Evolutionary conservation across 306 rosid genomes (phyloP), one percentile per base, ranked within the genome.

Genomic region (Psophocarpus tetragonolobus): DNA sequence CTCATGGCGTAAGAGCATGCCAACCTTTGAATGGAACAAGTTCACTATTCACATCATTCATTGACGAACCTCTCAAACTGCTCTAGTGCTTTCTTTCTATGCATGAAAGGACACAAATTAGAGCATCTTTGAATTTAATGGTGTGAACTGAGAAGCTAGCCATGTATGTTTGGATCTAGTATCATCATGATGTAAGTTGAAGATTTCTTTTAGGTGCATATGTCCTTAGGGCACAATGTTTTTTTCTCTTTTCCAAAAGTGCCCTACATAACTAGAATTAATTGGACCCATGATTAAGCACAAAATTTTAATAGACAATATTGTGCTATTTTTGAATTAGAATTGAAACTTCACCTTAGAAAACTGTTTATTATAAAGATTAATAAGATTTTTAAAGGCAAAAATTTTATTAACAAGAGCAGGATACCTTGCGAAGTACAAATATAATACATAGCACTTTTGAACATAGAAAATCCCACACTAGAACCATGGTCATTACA

Each of bases 121-220:
- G 21, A 58, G 29, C 33, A 58, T 27, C 14, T 41, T 41, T 60
- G 15, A 42, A n/a, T n/a, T n/a, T n/a, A n/a, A n/a, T n/a, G n/a
- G n/a, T n/a, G n/a, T 60, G 21, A 29, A n/a, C n/a, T 27, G 14
- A 17, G 12, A 54, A 73, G 44, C 29, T 18, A 20, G 8, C 11
- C 20, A 51, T 27, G 12, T 8, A 7, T 51, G 24, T 53, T 20
- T n/a, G n/a, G 60, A 23, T 33, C 24, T 23, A 3, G 26, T 44
- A 68, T 41, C 57, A 44, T 47, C 47, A 50, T 32, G 44, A 30
- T 47, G 32, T 23, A n/a, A 5, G 5, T 23, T 8, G 13, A 29
- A 69, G 74, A 29, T 70, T 69, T 69, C 21, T 56, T 17, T 69
- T 47, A 47, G 62, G 12, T 47, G 27, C 61, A 29, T 45, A 44